Conservation (phyloP, 208 protist species). For the Trypanosoma conorhini region DNA sequence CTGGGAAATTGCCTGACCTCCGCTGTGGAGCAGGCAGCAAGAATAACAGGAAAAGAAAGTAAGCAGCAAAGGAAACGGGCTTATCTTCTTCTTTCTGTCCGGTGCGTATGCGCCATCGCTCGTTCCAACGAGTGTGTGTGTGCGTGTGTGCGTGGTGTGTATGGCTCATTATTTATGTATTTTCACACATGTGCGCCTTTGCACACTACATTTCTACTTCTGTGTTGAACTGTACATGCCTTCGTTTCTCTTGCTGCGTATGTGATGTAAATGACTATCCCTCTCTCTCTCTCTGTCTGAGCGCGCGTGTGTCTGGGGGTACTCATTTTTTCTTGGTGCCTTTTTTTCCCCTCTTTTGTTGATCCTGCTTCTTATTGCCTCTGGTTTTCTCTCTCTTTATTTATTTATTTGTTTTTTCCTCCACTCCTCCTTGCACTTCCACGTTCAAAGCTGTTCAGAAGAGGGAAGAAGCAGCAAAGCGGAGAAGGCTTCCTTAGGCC, state of each 20-base stretch:
- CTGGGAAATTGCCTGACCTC: neutral
- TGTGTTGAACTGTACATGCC: neutral
- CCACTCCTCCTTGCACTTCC: neutral
- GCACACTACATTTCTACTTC: neutral
- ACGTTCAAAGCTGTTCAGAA: neutral
- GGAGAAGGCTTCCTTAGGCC: neutral
- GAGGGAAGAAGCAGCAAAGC: neutral
- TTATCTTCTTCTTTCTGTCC: constrained; percentile 5
- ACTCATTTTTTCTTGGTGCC: no score
- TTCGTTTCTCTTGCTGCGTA: neutral
- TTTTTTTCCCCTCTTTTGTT: neutral
- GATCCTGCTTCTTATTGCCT: constrained; percentile 10
- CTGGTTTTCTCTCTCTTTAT: constrained; percentile 11
- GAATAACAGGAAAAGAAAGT: neutral
- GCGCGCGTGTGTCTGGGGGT: constrained; percentile 1
- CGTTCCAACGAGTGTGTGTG: neutral
- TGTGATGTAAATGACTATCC: neutral
- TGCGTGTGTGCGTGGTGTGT: neutral
- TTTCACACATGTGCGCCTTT: neutral
- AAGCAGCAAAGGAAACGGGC: neutral
- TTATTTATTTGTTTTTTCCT: constrained; percentile 1
- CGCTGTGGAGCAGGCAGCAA: neutral
- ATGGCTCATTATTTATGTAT: neutral
- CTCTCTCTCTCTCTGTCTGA: neutral
- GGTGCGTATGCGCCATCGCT: constrained; percentile 2